phyloP scores from a whole-genome alignment of 805 yeast species.

The Groenewaldozyma tartarivorans region DNA sequence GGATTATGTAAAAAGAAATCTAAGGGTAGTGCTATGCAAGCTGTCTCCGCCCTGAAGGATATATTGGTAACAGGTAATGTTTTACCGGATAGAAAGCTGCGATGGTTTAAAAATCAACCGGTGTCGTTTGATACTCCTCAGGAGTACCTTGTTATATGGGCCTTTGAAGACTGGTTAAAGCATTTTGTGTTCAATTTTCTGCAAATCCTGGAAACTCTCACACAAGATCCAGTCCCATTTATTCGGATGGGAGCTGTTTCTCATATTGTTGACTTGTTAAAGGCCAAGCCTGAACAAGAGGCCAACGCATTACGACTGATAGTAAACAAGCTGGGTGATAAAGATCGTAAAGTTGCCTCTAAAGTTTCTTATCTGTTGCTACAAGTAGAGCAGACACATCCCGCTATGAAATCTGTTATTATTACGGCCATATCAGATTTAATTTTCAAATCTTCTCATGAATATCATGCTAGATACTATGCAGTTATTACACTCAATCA shows the following conservation, averaged over 20 bases:
- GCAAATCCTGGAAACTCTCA: slow-evolving; percentile 61
- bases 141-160: slow-evolving; percentile 59
- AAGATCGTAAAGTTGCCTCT: slow-evolving; percentile 82
- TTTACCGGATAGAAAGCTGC: slow-evolving; percentile 72
- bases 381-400: slow-evolving; percentile 81
- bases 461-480: slow-evolving; percentile 82
- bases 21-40: slow-evolving; percentile 85
- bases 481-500: slow-evolving; percentile 84
- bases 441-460: slow-evolving; percentile 59
- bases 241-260: slow-evolving; percentile 70
- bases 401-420: slow-evolving; percentile 84
- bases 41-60: slow-evolving; percentile 84
- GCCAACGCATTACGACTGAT: slow-evolving; percentile 81
- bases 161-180: slow-evolving; percentile 86
- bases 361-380: slow-evolving; percentile 75
- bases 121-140: slow-evolving; percentile 37
- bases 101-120: slow-evolving; percentile 70
- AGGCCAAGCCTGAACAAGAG: slow-evolving; percentile 92
- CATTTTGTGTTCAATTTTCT: slow-evolving; percentile 64
- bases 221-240: slow-evolving; percentile 87
- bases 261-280: slow-evolving; percentile 71
- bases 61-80: slow-evolving; percentile 65
- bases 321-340: slow-evolving; percentile 90
- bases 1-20: slow-evolving; percentile 83
- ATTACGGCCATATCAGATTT: slow-evolving; percentile 74